Evolutionary conservation across 352 stramenopile species (phyloP).

Genomic region (Phytopythium litorale): DNA sequence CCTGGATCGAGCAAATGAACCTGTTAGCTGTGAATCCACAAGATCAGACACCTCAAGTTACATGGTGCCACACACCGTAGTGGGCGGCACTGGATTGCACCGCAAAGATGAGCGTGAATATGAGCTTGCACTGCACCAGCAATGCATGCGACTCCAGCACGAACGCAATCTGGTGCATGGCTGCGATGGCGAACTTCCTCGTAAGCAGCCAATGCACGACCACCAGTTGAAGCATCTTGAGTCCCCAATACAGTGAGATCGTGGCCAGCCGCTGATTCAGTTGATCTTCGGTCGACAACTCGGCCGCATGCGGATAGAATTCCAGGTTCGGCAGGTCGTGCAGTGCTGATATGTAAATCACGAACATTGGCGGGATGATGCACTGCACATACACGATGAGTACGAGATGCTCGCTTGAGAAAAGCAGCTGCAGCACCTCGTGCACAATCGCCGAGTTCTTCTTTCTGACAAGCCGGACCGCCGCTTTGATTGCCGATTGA

Average conservation of each 20-base stretch:
- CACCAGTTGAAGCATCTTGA: conserved; percentile 20
- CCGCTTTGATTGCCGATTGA: no score
- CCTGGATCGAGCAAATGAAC: no score
- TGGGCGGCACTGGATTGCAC: conserved; percentile 2
- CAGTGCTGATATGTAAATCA: conserved; percentile 23
- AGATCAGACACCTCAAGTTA: no score
- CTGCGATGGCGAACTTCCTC: conserved; percentile 17
- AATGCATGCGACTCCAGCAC: conserved; percentile 34
- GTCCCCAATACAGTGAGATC: conserved; percentile 11
- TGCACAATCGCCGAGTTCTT: conserved; percentile 26
- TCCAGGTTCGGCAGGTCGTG: conserved; percentile 17
- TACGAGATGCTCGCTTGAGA: conserved; percentile 35
- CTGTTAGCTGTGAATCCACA: no score
- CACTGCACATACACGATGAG: conserved; percentile 27
- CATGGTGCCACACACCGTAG: conserved; percentile 7
- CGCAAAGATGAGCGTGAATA: conserved; percentile 13
- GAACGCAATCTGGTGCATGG: conserved; percentile 47
- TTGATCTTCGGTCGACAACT: conserved; percentile 7
- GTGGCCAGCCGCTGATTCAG: conserved; percentile 19
- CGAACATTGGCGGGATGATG: conserved; percentile 28
- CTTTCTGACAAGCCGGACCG: conserved; percentile 6
- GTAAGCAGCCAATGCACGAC: no score
- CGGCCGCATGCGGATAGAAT: conserved; percentile 26
- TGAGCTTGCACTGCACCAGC: conserved; percentile 32
- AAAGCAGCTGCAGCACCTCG: conserved; percentile 31